Evolutionary conservation across 176 grass and related monocot genomes (phyloP).

Genomic region (Melocanna baccifera): DNA sequence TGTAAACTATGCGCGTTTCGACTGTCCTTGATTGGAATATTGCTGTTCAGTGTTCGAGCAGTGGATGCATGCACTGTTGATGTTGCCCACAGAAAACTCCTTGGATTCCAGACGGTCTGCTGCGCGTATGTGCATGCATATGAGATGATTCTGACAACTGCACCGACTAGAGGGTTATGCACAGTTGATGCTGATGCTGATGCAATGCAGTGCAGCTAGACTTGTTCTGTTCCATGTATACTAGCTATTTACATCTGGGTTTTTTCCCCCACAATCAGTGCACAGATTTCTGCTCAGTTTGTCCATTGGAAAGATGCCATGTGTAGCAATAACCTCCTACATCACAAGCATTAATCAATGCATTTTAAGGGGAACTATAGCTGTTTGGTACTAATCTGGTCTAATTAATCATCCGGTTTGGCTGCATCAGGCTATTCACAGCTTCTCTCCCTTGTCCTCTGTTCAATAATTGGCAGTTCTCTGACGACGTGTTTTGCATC

Average conservation of each 20-base stretch:
- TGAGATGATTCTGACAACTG: conserved; percentile 26
- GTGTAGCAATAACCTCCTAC: conserved; percentile 33
- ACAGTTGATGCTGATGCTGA: background rate
- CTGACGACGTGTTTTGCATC: no score
- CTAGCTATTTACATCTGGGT: background rate
- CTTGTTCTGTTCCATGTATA: background rate
- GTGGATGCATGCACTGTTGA: background rate
- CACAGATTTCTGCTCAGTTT: conserved; percentile 30
- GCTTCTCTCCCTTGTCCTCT: background rate
- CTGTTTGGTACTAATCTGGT: no score
- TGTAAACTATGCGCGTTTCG: conserved; percentile 1
- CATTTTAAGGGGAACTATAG: background rate
- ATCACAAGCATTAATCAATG: conserved; percentile 10
- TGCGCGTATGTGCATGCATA: conserved; percentile 17
- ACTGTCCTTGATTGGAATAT: conserved; percentile 22
- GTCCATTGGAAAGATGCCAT: conserved; percentile 39
- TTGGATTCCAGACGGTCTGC: conserved; percentile 29
- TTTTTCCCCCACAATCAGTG: conserved; percentile 4
- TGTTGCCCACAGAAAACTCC: conserved; percentile 37
- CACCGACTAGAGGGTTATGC: conserved; percentile 28
- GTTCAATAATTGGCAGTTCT: background rate
- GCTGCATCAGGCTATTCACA: no score
- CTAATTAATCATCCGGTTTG: no score
- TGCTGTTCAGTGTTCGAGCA: background rate
- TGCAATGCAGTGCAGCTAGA: background rate